Evolutionary conservation across 2,329 filamentous ascomycete species (phyloP).

Genomic region (Biscogniauxia marginata): DNA sequence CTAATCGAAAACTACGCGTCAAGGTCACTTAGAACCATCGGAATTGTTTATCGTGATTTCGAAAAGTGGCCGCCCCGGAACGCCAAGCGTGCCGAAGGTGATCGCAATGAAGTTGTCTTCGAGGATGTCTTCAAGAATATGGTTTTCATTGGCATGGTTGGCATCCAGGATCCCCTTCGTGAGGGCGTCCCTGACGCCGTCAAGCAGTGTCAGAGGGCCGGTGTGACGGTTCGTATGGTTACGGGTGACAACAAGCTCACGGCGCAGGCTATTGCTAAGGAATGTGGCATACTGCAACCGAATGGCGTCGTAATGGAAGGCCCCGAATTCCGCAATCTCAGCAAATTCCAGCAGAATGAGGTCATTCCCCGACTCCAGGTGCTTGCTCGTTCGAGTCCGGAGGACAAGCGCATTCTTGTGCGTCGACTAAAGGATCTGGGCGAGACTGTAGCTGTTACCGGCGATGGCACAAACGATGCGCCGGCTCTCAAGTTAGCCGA

Average conservation of each 20-base stretch:
- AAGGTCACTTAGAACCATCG: constrained; percentile 80
- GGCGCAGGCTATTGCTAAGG: constrained; percentile 73
- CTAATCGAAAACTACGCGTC: constrained; percentile 77
- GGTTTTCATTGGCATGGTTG: constrained; percentile 68
- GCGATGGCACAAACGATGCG: constrained; percentile 81
- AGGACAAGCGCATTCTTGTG: constrained; percentile 74
- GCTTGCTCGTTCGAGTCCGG: constrained; percentile 70
- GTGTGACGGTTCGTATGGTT: constrained; percentile 81
- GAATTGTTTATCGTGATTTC: constrained; percentile 80
- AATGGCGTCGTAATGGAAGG: constrained; percentile 75
- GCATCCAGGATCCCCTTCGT: constrained; percentile 79
- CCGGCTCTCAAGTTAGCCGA: constrained; percentile 79
- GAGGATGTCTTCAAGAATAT: constrained; percentile 67
- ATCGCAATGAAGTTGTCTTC: constrained; percentile 62
- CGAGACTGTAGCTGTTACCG: constrained; percentile 79
- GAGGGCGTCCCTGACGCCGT: constrained; percentile 74
- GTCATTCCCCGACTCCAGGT: constrained; percentile 70
- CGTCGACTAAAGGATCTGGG: constrained; percentile 68
- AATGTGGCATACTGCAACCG: constrained; percentile 71
- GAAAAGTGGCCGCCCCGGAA: constrained; percentile 76
- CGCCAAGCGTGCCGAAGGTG: constrained; percentile 51
- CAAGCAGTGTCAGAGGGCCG: constrained; percentile 68
- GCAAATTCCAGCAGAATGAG: constrained; percentile 61
- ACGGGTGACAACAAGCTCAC: constrained; percentile 81
- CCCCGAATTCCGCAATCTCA: constrained; percentile 72